Evolutionary conservation across 805 yeast species (phyloP), one percentile per base, ranked within the genome.

Genomic region (Kluyveromyces lactis): DNA sequence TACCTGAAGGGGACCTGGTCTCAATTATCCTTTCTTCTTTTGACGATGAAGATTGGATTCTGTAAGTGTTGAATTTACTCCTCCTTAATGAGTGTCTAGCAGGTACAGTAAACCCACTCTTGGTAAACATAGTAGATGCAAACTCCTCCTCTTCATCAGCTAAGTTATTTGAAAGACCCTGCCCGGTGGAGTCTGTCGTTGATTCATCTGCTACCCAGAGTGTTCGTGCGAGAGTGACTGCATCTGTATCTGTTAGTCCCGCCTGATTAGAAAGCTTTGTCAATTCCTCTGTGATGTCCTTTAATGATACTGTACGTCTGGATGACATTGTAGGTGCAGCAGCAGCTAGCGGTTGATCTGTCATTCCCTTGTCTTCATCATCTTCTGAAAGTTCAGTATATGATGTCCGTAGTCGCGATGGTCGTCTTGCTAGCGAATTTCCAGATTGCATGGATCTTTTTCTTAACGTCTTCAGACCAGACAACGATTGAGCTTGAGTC

Each of bases 201-300:
- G 83, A 82, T 21, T 81, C 65, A 0, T 86, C 75, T 0, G 82
- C 72, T 34, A 85, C 72, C 2, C 90, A 81, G 36, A 86, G 67
- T 1, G 92, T 78, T 52, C 94, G 67, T 0, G 95, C 95, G 41
- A 86, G 66, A 0, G 94, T 77, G 4, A 81, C 80, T 0, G 95
- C 94, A 63, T 86, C 94, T 29, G 79, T 73, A 3, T 86, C 79
- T 39, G 77, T 80, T 59, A 84, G 63, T 0, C 94, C 92, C 0
- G 90, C 95, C 60, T 78, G 67, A 47, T 79, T 81, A 0, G 90
- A 77, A 33, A 87, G 65, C 33, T 72, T 75, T 47, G 84, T 82
- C 40, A 89, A 66, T 58, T 89, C 95, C 44, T 66, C 75, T 2
- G 95, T 81, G 27, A 84, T 69, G 39, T 80, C 85, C 43, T 75